phyloP scores from a whole-genome alignment of 2,329 filamentous ascomycete species.

The Neoascochyta sp. region DNA sequence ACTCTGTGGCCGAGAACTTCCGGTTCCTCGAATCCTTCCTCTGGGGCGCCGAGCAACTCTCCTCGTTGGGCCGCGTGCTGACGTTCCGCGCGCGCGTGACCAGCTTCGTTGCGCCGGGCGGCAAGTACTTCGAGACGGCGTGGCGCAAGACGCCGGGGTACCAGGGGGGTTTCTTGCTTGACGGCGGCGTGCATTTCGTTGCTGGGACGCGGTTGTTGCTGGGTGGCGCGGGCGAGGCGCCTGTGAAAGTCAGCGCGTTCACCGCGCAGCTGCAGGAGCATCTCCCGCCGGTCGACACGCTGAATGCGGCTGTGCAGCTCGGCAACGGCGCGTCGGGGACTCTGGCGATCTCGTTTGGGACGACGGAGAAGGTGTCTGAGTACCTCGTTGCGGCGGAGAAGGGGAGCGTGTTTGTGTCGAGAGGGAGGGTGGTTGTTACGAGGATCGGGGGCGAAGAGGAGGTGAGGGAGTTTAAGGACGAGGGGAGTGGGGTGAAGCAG shows the following conservation, averaged over 20 bases:
- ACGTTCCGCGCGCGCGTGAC: constrained; percentile 52
- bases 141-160: constrained; percentile 68
- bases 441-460: constrained; percentile 22
- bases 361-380: constrained; percentile 52
- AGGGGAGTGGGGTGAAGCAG: constrained; percentile 53
- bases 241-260: constrained; percentile 52
- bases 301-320: constrained; percentile 57
- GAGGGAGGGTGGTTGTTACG: constrained; percentile 41
- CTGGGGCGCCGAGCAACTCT: constrained; percentile 50
- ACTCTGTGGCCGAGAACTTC: constrained; percentile 66
- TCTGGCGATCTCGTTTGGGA: constrained; percentile 57
- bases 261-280: constrained; percentile 54
- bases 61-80: constrained; percentile 53
- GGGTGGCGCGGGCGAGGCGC: constrained; percentile 40
- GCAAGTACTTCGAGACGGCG: constrained; percentile 55
- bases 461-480: constrained; percentile 46
- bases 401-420: constrained; percentile 51
- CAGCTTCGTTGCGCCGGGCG: constrained; percentile 45
- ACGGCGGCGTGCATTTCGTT: constrained; percentile 70
- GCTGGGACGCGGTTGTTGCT: constrained; percentile 62
- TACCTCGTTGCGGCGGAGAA: constrained; percentile 57
- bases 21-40: constrained; percentile 58
- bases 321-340: constrained; percentile 55
- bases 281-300: constrained; percentile 63
- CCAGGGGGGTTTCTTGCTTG: constrained; percentile 73